Evolutionary conservation across 305 asterid species (phyloP).

Genomic region (Fraxinus angustifolia): DNA sequence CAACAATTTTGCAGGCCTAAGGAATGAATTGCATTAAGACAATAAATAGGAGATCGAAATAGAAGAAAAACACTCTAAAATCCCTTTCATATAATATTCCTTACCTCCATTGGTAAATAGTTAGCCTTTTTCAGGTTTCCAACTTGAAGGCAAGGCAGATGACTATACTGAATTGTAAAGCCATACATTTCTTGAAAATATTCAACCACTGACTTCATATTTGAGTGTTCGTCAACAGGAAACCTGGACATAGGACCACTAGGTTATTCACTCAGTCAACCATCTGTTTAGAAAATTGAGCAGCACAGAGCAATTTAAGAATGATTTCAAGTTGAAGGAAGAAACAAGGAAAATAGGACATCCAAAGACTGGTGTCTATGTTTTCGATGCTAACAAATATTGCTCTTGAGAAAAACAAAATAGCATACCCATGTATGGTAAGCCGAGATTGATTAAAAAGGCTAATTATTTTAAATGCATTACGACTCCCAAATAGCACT

Average conservation of each 20-base stretch:
- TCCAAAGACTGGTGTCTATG: background rate
- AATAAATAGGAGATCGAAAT: background rate
- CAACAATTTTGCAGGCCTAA: conserved; percentile 96
- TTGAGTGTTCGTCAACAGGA: conserved; percentile 84
- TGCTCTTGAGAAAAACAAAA: background rate
- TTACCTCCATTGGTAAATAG: conserved; percentile 98
- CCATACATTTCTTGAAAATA: conserved; percentile 95
- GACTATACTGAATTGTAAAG: conserved; percentile 80
- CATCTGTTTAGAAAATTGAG: background rate
- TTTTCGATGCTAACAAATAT: background rate
- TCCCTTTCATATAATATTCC: background rate
- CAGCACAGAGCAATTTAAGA: background rate
- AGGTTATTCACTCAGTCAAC: background rate
- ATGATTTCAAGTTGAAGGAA: background rate
- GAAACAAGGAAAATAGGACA: background rate
- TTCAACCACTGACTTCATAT: conserved; percentile 94
- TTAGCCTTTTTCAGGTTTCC: conserved; percentile 98
- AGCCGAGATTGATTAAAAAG: background rate
- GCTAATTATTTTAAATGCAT: background rate
- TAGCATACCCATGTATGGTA: background rate
- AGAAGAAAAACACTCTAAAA: background rate
- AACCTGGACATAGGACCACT: conserved; percentile 45
- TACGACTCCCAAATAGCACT: background rate
- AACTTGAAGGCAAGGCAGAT: conserved; percentile 99
- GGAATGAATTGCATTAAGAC: conserved; percentile 19